A percentile compares a stretch with the other conserved stretches of the same genome.
These are phyloP conservation scores for Filobasidium wieringae DNA, from an alignment of 768 basidiomycete genomes.

Conservation along the genomic window DNA sequence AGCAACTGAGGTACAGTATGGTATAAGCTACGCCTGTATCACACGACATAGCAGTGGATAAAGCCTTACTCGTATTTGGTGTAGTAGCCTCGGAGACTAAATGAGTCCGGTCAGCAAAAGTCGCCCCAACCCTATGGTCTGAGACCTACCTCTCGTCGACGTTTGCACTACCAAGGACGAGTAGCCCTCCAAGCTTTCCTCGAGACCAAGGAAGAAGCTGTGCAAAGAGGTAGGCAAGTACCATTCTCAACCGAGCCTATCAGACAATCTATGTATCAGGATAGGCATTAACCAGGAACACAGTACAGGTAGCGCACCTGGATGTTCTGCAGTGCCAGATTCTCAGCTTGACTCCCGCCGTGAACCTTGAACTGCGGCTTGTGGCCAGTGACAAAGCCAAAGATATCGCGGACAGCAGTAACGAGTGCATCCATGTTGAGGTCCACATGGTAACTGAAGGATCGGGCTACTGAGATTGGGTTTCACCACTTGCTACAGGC, in stretches of 20 bases:
- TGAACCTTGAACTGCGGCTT: constrained; percentile 69
- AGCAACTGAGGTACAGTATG: constrained; percentile 37
- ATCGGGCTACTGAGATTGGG: background rate
- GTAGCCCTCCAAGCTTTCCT: constrained; percentile 67
- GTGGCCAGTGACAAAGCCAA: constrained; percentile 64
- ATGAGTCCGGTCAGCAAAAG: background rate
- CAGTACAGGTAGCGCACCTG: constrained; percentile 46
- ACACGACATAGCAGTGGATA: background rate
- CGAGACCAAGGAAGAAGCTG: constrained; percentile 87
- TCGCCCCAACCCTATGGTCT: background rate
- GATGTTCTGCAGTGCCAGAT: constrained; percentile 93
- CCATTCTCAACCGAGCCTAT: constrained; percentile 85
- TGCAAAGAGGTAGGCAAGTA: constrained; percentile 85
- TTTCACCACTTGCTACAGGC: background rate
- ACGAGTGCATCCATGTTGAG: constrained; percentile 93
- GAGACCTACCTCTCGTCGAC: constrained; percentile 78
- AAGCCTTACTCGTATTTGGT: constrained; percentile 83
- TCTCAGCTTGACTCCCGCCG: constrained; percentile 78
- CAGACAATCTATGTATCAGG: background rate
- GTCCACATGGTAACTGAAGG: constrained; percentile 72
- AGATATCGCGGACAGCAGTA: constrained; percentile 68
- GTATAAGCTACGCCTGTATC: background rate
- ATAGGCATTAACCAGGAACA: background rate
- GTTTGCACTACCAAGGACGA: constrained; percentile 95
- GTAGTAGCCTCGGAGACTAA: constrained; percentile 81